A percentile compares a stretch with the other conserved stretches of the same genome.
Evolutionary conservation across 2,329 filamentous ascomycete genomes (phyloP).

Genomic region (Ceratocystis diversiconidia): DNA sequence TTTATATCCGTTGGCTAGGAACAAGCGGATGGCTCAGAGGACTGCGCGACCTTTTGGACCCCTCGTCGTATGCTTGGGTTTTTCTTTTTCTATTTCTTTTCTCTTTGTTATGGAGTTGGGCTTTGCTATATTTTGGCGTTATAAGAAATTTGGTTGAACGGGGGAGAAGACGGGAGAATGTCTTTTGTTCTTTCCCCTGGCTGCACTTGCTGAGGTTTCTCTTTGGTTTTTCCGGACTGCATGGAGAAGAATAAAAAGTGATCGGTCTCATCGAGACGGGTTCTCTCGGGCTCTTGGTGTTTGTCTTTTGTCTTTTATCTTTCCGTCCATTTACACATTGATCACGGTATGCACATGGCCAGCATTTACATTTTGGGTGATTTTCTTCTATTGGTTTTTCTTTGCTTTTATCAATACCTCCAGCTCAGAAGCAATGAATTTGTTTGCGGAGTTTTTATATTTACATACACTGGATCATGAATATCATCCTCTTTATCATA

Average conservation of each 20-base stretch:
- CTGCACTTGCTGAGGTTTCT: background rate
- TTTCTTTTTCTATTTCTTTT: constrained; percentile 5
- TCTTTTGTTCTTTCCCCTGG: too few relatives aligned
- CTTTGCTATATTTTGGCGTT: constrained; percentile 4
- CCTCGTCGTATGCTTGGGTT: background rate
- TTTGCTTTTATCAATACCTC: background rate
- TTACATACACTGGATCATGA: background rate
- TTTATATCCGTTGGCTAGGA: background rate
- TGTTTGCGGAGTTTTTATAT: background rate
- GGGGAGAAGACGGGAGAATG: background rate
- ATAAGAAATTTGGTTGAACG: background rate
- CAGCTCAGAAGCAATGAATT: background rate
- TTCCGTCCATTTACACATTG: constrained; percentile 7
- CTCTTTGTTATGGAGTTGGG: background rate
- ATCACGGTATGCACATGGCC: background rate
- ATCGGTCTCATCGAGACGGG: background rate
- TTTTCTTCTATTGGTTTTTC: background rate
- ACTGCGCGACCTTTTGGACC: background rate
- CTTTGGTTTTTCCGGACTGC: constrained; percentile 10
- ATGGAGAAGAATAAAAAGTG: constrained; percentile 19
- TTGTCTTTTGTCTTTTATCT: constrained; percentile 19
- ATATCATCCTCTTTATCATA: background rate
- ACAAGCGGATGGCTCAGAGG: background rate
- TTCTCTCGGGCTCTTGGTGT: constrained; percentile 19
- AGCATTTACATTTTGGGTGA: constrained; percentile 4